These are phyloP conservation scores for Xylaria multiplex DNA, from an alignment of 2,329 filamentous ascomycete genomes.

Conservation along the genomic window DNA sequence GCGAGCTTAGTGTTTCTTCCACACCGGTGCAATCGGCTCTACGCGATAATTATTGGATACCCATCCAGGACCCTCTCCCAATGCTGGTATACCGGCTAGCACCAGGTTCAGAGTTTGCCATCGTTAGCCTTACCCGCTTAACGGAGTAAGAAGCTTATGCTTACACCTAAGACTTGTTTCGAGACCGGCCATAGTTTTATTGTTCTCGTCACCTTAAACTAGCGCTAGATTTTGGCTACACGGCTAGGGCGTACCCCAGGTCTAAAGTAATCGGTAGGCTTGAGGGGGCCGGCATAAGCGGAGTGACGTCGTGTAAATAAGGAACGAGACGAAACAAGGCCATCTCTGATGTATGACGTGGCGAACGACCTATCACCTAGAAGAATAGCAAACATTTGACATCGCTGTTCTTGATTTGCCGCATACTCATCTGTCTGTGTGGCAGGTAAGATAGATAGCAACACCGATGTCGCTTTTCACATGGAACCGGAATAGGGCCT, in stretches of 20 bases:
- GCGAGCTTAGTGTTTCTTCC: background rate
- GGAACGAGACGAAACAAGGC: constrained; percentile 6
- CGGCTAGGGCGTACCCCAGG: background rate
- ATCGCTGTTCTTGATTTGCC: background rate
- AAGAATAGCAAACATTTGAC: background rate
- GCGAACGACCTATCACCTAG: background rate
- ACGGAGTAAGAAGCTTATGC: background rate
- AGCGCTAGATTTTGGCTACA: background rate
- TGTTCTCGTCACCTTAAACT: background rate
- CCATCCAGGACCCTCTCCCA: background rate
- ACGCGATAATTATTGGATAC: background rate
- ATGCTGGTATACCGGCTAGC: background rate
- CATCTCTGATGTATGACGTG: background rate
- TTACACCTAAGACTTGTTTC: background rate
- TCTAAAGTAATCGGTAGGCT: too few relatives aligned
- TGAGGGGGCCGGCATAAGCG: background rate
- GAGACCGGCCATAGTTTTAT: background rate
- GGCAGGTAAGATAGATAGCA: background rate
- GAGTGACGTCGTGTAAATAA: background rate
- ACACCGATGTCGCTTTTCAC: background rate
- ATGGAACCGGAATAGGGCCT: background rate
- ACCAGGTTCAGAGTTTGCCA: background rate
- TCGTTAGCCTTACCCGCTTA: background rate
- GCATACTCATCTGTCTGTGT: too few relatives aligned
- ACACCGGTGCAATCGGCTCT: background rate